Evolutionary conservation across 2,329 filamentous ascomycete genomes (phyloP), one percentile per base, ranked within the genome.

Genomic region (Aureobasidium leucospermi): DNA sequence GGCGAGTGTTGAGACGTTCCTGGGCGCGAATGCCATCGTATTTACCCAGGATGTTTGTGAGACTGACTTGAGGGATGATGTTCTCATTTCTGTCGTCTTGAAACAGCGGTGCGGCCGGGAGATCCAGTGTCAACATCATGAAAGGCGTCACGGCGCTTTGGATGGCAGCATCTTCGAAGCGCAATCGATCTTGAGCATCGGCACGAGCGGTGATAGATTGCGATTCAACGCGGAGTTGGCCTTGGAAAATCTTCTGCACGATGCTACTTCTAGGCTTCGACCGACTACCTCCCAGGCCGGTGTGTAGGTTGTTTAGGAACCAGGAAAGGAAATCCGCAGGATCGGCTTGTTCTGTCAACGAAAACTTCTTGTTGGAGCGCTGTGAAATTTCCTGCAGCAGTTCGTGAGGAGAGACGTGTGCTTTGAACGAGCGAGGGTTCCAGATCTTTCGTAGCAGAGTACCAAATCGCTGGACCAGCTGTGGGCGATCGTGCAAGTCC

Each of bases 351-450:
- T 85, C 79, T 0, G 91, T 96, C 51, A 97, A 80, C 5, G 88
- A 94, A 76, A 96, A 99, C 63, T 89, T 90, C 75, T 96, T 96
- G 66, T 87, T 92, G 34, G 92, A 96, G 51, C 86, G 86, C 43
- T 96, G 79, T 1, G 92, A 89, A 64, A 99, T 89, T 72, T 97
- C 93, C 75, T 99, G 94, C 1, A 99, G 85, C 32, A 99, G 82
- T 74, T 99, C 94, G 78, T 99, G 94, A 0, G 94, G 94, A 9
- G 93, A 97, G 56, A 99, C 94, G 73, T 99, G 94, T 4, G 88
- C 87, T 74, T 96, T 95, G 81, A 99, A 99, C 9, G 94, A 93
- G 66, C 89, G 87, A 2, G 92, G 88, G 71, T 99, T 99, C 94
- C 94, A 99, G 65, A 99, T 90, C 76, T 99, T 99, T 71, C 94